Evolutionary conservation across 139 green algal genomes (phyloP).

Genomic region (Yamagishiella unicocca): DNA sequence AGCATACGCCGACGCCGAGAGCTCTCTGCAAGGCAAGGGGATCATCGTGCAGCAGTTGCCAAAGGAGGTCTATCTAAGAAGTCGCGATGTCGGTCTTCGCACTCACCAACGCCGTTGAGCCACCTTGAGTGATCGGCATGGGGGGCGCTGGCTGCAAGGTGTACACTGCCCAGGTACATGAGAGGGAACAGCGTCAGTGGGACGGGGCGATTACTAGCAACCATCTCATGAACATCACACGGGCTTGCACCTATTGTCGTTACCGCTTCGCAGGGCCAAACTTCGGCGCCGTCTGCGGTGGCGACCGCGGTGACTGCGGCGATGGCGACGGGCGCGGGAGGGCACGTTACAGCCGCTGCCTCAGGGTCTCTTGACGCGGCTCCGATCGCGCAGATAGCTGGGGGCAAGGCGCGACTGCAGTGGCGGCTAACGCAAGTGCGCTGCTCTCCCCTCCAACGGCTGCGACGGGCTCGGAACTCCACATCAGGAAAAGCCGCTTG

Average conservation of each 20-base stretch:
- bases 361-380: neutral
- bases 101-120: neutral
- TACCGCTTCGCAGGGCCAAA: too few relatives aligned
- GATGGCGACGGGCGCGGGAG: too few relatives aligned
- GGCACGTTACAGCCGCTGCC: too few relatives aligned
- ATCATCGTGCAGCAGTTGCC: neutral
- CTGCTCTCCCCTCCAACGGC: neutral
- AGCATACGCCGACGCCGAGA: neutral
- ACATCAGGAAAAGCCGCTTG: neutral
- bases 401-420: neutral
- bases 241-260: too few relatives aligned
- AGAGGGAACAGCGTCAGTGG: too few relatives aligned
- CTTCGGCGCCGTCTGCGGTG: too few relatives aligned
- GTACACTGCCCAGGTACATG: neutral
- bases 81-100: neutral
- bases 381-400: neutral
- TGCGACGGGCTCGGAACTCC: neutral
- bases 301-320: too few relatives aligned
- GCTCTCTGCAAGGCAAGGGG: neutral
- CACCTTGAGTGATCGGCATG: neutral
- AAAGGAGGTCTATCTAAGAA: neutral
- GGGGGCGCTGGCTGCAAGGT: neutral
- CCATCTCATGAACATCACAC: too few relatives aligned
- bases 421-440: neutral
- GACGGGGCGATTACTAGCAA: too few relatives aligned